Conservation (phyloP, 2,329 filamentous ascomycete species). For the Tolypocladium paradoxum region DNA sequence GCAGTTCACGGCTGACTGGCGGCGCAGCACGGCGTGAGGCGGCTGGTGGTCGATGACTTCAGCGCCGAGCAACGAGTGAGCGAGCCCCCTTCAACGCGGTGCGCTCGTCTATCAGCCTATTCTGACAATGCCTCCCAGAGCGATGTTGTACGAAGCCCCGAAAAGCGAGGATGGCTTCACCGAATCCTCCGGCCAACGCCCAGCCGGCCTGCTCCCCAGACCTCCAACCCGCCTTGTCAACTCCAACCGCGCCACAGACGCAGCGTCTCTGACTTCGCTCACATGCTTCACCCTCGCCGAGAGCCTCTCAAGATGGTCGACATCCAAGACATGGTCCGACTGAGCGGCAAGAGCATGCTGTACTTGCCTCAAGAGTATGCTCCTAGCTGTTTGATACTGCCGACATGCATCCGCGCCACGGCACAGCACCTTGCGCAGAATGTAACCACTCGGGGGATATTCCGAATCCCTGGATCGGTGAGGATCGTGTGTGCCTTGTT, state of each 20-base stretch:
- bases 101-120: background rate
- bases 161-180: conserved; percentile 26
- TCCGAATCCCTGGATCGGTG: conserved; percentile 50
- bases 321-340: conserved; percentile 47
- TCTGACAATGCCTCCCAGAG: conserved; percentile 6
- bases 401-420: conserved; percentile 55
- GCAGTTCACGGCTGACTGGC: background rate
- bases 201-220: conserved; percentile 8
- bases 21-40: conserved; percentile 41
- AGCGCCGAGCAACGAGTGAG: conserved; percentile 20
- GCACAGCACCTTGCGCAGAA: conserved; percentile 54
- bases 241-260: conserved; percentile 29
- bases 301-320: conserved; percentile 38
- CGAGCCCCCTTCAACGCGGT: conserved; percentile 1
- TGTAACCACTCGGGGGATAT: conserved; percentile 45
- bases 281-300: conserved; percentile 31
- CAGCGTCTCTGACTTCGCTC: conserved; percentile 45
- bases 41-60: conserved; percentile 25
- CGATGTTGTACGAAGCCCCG: conserved; percentile 9
- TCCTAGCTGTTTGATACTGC: conserved; percentile 44
- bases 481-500: conserved; percentile 47
- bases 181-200: conserved; percentile 20
- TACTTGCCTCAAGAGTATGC: conserved; percentile 50
- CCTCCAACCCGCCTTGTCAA: conserved; percentile 2
- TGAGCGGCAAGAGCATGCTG: conserved; percentile 52